phyloP scores from a whole-genome alignment of 73 alveolate genomes.

The Tetrahymena thermophila region DNA sequence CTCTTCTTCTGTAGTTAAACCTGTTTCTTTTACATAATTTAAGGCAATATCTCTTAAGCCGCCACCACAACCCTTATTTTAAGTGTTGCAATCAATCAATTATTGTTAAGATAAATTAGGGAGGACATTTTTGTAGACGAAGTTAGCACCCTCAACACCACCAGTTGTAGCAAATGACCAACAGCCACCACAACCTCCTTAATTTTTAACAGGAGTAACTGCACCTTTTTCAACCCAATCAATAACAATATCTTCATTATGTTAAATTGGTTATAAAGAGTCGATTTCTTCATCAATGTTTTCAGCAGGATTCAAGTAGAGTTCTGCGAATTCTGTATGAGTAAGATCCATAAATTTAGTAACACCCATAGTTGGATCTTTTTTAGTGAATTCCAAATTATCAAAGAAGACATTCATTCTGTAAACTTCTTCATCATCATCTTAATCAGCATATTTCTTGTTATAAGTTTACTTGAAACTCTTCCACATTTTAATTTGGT shows the following conservation, averaged over 20 bases:
- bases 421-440: not conserved
- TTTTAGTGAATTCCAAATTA: not conserved
- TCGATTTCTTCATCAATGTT: not conserved
- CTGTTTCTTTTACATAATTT: constrained; percentile 16
- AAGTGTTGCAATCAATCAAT: constrained; percentile 47
- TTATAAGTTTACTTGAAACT: not conserved
- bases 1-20: constrained; percentile 11
- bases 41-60: constrained; percentile 35
- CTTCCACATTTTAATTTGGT: not conserved
- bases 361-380: not conserved
- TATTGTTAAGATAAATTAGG: constrained; percentile 47
- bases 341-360: not conserved
- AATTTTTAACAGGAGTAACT: constrained; percentile 16
- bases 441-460: not conserved
- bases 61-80: constrained; percentile 50
- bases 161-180: constrained; percentile 65
- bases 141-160: constrained; percentile 45
- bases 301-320: not conserved
- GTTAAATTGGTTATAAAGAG: not conserved
- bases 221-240: not conserved
- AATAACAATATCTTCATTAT: not conserved
- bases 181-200: constrained; percentile 49
- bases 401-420: not conserved
- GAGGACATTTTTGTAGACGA: not conserved
- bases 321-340: not conserved